Evolutionary conservation across 2,329 filamentous ascomycete genomes (phyloP).

Genomic region (Sarocladiaceae sp.): DNA sequence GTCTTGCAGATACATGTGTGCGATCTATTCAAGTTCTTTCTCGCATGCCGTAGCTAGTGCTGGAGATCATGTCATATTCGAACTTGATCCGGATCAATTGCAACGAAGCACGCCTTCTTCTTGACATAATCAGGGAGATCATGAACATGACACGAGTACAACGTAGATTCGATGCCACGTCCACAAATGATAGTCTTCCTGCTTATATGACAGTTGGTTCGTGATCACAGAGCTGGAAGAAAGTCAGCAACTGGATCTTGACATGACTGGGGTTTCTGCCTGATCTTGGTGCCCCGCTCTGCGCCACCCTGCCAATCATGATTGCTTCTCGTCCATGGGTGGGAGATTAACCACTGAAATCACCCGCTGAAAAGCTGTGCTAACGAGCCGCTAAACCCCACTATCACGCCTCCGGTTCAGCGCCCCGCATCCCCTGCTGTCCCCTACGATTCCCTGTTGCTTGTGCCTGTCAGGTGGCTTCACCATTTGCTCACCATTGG

Average conservation of each 20-base stretch:
- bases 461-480: background rate
- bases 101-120: too few species aligned
- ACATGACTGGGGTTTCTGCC: constrained; percentile 3
- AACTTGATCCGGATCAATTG: too few species aligned
- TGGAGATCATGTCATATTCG: too few species aligned
- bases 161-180: too few species aligned
- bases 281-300: background rate
- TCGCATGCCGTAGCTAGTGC: too few species aligned
- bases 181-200: too few species aligned
- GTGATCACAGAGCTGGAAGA: too few species aligned
- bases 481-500: background rate
- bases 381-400: background rate
- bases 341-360: constrained; percentile 9
- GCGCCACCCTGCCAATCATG: background rate
- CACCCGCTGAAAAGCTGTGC: constrained; percentile 1
- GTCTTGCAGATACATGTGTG: too few species aligned
- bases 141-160: too few species aligned
- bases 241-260: background rate
- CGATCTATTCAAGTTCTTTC: too few species aligned
- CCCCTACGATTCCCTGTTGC: background rate
- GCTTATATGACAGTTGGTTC: too few species aligned
- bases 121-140: too few species aligned
- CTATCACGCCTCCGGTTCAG: constrained; percentile 6
- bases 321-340: background rate
- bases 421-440: constrained; percentile 3